A percentile compares a stretch with the other conserved stretches of the same genome.
These are phyloP conservation scores for Cornus suecica DNA, from an alignment of 148 eudicot species.

Conservation along the genomic window DNA sequence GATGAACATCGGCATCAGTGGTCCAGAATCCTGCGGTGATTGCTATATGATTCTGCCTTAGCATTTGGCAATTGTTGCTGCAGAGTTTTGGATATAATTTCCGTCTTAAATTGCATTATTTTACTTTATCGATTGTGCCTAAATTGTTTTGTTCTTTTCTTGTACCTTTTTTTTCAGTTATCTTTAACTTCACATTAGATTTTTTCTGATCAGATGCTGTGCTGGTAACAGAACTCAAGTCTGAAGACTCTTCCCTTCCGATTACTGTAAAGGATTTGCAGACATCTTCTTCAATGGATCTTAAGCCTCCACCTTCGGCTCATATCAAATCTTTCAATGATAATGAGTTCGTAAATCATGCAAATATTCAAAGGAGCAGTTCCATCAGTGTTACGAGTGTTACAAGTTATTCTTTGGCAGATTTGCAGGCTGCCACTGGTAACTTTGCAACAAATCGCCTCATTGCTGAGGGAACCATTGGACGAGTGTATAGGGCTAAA, in stretches of 20 bases:
- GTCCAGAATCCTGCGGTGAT: not conserved
- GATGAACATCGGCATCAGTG: not conserved
- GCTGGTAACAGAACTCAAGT: slow-evolving; percentile 28
- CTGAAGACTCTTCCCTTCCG: slow-evolving; percentile 30
- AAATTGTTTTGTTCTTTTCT: not conserved
- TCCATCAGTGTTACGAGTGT: slow-evolving; percentile 31
- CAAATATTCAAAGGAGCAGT: slow-evolving; percentile 25
- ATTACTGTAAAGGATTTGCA: slow-evolving; percentile 27
- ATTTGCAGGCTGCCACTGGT: slow-evolving; percentile 57
- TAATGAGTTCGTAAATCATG: slow-evolving; percentile 25
- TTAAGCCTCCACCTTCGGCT: slow-evolving; percentile 16
- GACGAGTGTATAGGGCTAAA: slow-evolving; percentile 57
- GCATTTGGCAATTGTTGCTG: not conserved
- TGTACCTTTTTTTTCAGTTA: not conserved
- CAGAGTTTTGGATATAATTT: not conserved
- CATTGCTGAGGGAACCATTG: slow-evolving; percentile 66
- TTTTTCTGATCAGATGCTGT: slow-evolving; percentile 10
- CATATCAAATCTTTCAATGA: slow-evolving; percentile 23
- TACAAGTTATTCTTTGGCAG: slow-evolving; percentile 39
- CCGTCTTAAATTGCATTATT: not conserved
- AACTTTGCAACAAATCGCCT: slow-evolving; percentile 48
- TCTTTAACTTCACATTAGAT: not conserved
- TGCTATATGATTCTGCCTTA: not conserved
- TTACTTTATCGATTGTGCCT: not conserved
- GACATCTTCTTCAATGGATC: slow-evolving; percentile 38